Evolutionary conservation across 1,139 yeast species (phyloP).

Genomic region (Trichomonascaceae sp.): DNA sequence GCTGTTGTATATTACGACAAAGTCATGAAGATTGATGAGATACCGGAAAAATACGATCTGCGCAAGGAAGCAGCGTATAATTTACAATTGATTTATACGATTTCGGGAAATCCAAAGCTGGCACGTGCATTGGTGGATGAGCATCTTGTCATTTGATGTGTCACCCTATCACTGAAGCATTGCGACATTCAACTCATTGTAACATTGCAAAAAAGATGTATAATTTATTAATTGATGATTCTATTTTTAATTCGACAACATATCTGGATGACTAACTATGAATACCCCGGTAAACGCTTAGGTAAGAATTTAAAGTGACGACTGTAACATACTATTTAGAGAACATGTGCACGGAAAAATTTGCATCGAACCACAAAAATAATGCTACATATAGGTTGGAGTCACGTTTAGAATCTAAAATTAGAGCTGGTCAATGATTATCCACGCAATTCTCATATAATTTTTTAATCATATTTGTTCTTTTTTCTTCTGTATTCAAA

Average conservation of each 20-base stretch:
- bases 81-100: slow-evolving; percentile 62
- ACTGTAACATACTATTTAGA: background rate
- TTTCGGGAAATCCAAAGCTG: slow-evolving; percentile 62
- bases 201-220: background rate
- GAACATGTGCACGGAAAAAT: background rate
- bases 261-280: background rate
- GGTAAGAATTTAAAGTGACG: background rate
- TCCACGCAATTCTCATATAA: background rate
- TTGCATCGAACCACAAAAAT: background rate
- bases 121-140: slow-evolving; percentile 60
- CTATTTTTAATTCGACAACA: background rate
- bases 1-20: slow-evolving; percentile 69
- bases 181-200: background rate
- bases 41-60: slow-evolving; percentile 46
- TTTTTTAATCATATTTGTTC: background rate
- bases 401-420: background rate
- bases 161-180: background rate
- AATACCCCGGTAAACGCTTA: background rate
- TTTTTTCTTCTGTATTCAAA: background rate
- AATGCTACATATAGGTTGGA: background rate
- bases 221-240: no score
- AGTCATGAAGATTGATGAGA: slow-evolving; percentile 44
- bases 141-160: slow-evolving; percentile 40
- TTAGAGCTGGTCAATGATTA: background rate
- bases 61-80: slow-evolving; percentile 83